Percentiles rank a stretch among this genome's conserved stretches.
Conservation (phyloP, 768 basidiomycete genomes). For the Mycena belliarum region DNA sequence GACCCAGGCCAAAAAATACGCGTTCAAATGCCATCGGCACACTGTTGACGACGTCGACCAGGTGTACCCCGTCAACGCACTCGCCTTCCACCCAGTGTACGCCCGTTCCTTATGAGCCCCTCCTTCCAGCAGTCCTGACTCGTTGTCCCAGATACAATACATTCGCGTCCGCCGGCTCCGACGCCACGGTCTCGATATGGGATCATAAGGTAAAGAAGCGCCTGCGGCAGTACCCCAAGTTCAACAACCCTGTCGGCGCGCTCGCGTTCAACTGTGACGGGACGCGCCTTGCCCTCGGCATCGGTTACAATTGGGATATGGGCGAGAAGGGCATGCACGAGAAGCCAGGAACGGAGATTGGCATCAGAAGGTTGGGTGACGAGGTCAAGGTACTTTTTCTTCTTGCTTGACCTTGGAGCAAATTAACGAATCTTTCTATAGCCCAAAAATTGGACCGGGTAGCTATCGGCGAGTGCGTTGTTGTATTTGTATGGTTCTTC, state of each 20-base stretch:
- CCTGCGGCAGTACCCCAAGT: constrained; percentile 86
- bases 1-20: constrained; percentile 84
- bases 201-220: constrained; percentile 97
- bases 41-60: constrained; percentile 90
- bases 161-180: constrained; percentile 94
- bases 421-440: background rate
- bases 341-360: constrained; percentile 61
- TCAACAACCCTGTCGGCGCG: constrained; percentile 70
- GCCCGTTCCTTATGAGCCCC: constrained; percentile 26
- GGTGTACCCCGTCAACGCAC: constrained; percentile 94
- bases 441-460: constrained; percentile 32
- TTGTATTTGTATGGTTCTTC: constrained; percentile 17
- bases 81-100: constrained; percentile 90
- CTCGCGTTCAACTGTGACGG: constrained; percentile 86
- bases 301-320: constrained; percentile 90
- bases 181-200: constrained; percentile 94
- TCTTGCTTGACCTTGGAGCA: background rate
- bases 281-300: constrained; percentile 77
- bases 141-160: constrained; percentile 71
- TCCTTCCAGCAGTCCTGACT: background rate
- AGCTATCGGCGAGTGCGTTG: constrained; percentile 20
- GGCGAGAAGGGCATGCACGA: constrained; percentile 72
- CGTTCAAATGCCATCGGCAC: constrained; percentile 96
- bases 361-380: constrained; percentile 66
- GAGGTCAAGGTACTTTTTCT: constrained; percentile 66